phyloP scores from a whole-genome alignment of 2,329 filamentous ascomycete species.

The Colletotrichum cordylinicola region DNA sequence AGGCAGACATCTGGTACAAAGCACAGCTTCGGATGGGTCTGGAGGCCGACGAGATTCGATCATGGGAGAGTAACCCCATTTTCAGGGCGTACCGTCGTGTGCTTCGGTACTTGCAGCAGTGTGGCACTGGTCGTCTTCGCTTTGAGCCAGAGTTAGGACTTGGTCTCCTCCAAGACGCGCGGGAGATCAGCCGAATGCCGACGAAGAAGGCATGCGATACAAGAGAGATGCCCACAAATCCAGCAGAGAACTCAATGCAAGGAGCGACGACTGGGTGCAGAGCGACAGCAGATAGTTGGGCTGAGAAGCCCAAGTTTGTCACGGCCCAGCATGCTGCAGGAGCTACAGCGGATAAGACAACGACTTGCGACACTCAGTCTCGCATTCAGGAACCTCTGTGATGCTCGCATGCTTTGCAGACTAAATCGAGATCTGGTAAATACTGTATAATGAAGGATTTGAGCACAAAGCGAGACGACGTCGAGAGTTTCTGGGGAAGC shows the following conservation, averaged over 20 bases:
- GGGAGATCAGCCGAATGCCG: neutral
- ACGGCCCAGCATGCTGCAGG: neutral
- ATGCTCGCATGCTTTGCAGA: fast-evolving
- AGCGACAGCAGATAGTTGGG: too few species aligned
- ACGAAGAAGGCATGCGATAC: neutral
- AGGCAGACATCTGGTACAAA: neutral
- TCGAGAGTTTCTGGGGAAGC: too few species aligned
- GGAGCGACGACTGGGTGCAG: too few species aligned
- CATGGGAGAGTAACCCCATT: neutral
- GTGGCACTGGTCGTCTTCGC: neutral
- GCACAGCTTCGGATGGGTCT: neutral
- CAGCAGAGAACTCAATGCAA: neutral
- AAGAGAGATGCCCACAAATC: neutral
- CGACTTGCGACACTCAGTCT: neutral
- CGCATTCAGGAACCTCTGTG: neutral
- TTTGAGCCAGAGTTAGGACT: neutral
- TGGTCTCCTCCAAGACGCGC: neutral
- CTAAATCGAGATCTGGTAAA: neutral
- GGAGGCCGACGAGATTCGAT: neutral
- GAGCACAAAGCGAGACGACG: neutral
- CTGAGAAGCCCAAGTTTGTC: neutral
- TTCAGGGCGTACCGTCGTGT: neutral
- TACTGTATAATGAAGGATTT: neutral
- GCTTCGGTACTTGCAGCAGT: neutral
- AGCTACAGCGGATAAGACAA: neutral